Conservation (phyloP, 2,329 filamentous ascomycete species). For the Arthrobotrys megalospora region DNA sequence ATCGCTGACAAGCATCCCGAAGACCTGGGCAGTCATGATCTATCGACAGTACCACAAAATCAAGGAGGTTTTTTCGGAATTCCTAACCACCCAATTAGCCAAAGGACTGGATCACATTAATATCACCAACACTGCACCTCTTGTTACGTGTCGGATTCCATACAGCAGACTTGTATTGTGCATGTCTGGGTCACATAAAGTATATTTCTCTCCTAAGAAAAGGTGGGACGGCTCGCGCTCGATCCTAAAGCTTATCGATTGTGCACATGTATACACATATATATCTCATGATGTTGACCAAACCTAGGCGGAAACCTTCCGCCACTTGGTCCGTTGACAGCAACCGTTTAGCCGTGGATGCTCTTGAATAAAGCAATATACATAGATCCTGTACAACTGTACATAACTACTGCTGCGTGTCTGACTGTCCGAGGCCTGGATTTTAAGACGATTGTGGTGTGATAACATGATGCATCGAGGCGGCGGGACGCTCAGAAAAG, state of each 20-base stretch:
- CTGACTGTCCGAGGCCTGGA: background rate
- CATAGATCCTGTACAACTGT: background rate
- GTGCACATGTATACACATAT: too few species aligned
- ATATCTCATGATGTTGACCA: background rate
- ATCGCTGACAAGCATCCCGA: background rate
- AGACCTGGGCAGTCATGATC: background rate
- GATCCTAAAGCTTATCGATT: slow-evolving; percentile 13
- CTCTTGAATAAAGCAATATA: slow-evolving; percentile 3
- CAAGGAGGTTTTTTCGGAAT: background rate
- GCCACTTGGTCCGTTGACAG: background rate
- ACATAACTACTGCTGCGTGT: background rate
- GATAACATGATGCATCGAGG: slow-evolving; percentile 12
- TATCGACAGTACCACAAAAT: background rate
- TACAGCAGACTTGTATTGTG: background rate
- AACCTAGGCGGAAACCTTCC: background rate
- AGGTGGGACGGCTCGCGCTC: background rate
- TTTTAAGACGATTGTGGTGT: slow-evolving; percentile 21
- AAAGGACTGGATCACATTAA: background rate
- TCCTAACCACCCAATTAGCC: background rate
- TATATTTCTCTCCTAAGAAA: background rate
- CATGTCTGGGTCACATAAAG: background rate
- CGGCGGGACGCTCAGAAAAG: slow-evolving; percentile 1
- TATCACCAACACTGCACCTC: background rate
- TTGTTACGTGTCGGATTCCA: background rate
- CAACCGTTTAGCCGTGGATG: slow-evolving; percentile 9